These are phyloP conservation scores for Angophora floribunda DNA, from an alignment of 345 rosid species.

Conservation along the genomic window DNA sequence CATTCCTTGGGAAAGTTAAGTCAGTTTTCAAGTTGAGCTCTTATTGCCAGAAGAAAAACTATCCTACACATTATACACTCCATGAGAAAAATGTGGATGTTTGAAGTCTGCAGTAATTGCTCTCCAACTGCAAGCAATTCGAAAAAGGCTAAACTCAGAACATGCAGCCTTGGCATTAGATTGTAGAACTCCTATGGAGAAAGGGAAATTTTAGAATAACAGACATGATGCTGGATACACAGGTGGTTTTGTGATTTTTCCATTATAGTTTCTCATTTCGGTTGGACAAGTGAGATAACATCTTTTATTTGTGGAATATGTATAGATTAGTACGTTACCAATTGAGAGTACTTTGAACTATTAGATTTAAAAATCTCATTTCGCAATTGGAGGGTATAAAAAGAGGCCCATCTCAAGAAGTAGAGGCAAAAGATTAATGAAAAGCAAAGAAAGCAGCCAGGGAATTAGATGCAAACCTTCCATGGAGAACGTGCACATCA, in stretches of 20 bases:
- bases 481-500: slow-evolving; percentile 78
- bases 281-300: not conserved
- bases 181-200: not conserved
- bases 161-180: not conserved
- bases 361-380: not conserved
- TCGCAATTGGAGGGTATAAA: not conserved
- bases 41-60: not conserved
- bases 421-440: not conserved
- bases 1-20: not conserved
- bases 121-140: not conserved
- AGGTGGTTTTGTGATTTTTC: not conserved
- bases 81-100: not conserved
- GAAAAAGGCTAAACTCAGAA: not conserved
- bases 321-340: not conserved
- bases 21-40: not conserved
- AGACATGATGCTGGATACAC: not conserved
- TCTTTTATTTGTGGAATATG: not conserved
- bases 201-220: not conserved
- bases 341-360: not conserved
- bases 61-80: not conserved
- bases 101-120: not conserved
- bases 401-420: not conserved
- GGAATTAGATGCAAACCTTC: slow-evolving; percentile 40
- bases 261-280: not conserved
- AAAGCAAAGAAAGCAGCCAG: not conserved